These are phyloP conservation scores for Neurospora hispaniola DNA, from an alignment of 495 filamentous ascomycete species.

Conservation along the genomic window DNA sequence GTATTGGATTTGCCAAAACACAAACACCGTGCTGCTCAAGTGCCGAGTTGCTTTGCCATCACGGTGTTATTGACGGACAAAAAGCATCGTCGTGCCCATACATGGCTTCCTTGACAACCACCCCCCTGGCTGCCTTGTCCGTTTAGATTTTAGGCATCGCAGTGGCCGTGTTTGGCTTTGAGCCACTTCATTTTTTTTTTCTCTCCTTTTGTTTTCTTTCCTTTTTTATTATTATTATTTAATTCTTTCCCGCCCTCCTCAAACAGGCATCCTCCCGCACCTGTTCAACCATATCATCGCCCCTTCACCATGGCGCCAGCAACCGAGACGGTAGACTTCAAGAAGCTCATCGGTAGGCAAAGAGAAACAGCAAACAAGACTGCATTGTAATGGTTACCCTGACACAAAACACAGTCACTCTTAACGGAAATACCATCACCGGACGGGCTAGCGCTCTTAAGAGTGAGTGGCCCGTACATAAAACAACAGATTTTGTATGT, in stretches of 20 bases:
- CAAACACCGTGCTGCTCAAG: neutral
- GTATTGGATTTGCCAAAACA: neutral
- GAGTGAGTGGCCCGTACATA: slow-evolving; percentile 19
- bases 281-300: neutral
- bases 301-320: neutral
- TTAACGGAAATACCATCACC: slow-evolving; percentile 5
- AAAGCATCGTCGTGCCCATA: neutral
- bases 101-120: neutral
- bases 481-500: slow-evolving; percentile 47
- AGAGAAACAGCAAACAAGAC: neutral
- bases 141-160: neutral
- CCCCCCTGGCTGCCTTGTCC: neutral
- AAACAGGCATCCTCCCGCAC: neutral
- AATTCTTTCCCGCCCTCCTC: neutral
- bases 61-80: neutral
- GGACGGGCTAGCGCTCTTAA: slow-evolving; percentile 23
- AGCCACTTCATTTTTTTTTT: too few species aligned
- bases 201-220: too few species aligned
- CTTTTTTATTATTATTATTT: too few species aligned
- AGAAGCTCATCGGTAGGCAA: slow-evolving; percentile 16
- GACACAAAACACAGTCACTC: slow-evolving; percentile 3
- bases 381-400: neutral
- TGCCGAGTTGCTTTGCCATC: neutral
- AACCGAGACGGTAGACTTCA: slow-evolving; percentile 9
- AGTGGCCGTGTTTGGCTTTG: neutral